Base-by-base conservation (phyloP, 129 eudicot species). In the Rutidosis leptorrhynchoides region DNA sequence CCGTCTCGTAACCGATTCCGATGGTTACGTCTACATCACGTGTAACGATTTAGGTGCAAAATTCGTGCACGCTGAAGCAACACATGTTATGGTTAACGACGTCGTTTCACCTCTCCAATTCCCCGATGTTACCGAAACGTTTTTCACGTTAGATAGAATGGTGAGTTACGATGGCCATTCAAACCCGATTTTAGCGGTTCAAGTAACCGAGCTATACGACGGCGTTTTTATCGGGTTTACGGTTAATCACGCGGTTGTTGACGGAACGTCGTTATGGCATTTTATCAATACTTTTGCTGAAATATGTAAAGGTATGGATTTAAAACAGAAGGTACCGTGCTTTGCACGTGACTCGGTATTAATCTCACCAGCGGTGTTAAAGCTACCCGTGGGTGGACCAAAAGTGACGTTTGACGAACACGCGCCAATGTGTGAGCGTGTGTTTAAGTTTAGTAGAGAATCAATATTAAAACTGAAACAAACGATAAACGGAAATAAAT, bases 261-360 rank as follows among this genome's bases (percentile, higher is more conserved):
- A n/a, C n/a, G n/a, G n/a, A n/a, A n/a, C n/a, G n/a, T n/a, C n/a
- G n/a, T n/a, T n/a, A n/a, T n/a, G n/a, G 86, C 53, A 90, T 9
- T 90, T 90, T 71, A 83, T 90, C 65, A 90, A 90, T 27, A 69
- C 85, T 0, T 90, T 79, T n/a, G 95, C 97, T 0, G 91, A 84
- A 61, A 64, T 86, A 14, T 79, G 85, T 32, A 69, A 76, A 46
- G 97, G 88, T 0, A 76, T 46, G 5, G 75, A 72, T 49, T 76
- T 33, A 63, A 68, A 83, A 11, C 48, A 82, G 15, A 77, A 32
- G 56, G n/a, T 32, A 10, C 89, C 97, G 15, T 79, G 72, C 20
- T 90, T 90, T 16, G 29, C 46, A 10, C 86, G 97, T 0, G 83
- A 90, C 0, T 86, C 95, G 2, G 74, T 84, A 2, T 24, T 90